phyloP scores from a whole-genome alignment of 805 yeast genomes.

The Isabelozyma heimii region DNA sequence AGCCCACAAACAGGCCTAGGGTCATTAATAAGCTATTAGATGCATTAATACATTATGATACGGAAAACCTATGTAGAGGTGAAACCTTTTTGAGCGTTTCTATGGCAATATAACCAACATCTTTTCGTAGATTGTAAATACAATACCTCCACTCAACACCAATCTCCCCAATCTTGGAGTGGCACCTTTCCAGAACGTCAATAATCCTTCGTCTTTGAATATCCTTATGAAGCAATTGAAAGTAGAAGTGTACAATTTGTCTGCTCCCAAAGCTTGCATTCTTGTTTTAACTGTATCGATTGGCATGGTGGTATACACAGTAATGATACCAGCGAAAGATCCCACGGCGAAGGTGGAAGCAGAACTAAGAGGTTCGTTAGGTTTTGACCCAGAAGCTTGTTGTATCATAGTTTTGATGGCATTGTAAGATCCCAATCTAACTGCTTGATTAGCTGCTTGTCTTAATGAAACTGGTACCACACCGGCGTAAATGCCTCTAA shows the following conservation, averaged over 20 bases:
- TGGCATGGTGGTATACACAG: conserved; percentile 94
- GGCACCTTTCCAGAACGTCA: conserved; percentile 97
- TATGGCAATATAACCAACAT: conserved; percentile 60
- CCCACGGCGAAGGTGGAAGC: conserved; percentile 85
- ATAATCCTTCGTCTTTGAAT: conserved; percentile 82
- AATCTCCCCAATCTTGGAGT: conserved; percentile 94
- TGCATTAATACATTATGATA: neutral
- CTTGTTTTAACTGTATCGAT: conserved; percentile 94
- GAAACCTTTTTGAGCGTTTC: neutral
- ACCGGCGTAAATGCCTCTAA: conserved; percentile 84
- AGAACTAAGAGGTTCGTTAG: conserved; percentile 72
- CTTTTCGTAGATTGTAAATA: conserved; percentile 93
- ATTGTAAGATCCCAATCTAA: conserved; percentile 89
- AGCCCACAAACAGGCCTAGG: too few relatives aligned
- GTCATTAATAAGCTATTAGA: neutral
- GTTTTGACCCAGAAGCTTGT: conserved; percentile 61
- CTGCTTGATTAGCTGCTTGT: conserved; percentile 95
- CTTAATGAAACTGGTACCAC: conserved; percentile 89
- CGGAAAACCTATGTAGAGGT: neutral
- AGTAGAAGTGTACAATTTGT: conserved; percentile 67
- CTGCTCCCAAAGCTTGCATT: conserved; percentile 90
- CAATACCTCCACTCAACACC: conserved; percentile 93
- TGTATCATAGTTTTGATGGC: conserved; percentile 79
- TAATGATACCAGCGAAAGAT: conserved; percentile 83
- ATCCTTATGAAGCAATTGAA: conserved; percentile 77